Evolutionary conservation across 805 yeast species (phyloP).

Genomic region (Metahyphopichia silvanorum): DNA sequence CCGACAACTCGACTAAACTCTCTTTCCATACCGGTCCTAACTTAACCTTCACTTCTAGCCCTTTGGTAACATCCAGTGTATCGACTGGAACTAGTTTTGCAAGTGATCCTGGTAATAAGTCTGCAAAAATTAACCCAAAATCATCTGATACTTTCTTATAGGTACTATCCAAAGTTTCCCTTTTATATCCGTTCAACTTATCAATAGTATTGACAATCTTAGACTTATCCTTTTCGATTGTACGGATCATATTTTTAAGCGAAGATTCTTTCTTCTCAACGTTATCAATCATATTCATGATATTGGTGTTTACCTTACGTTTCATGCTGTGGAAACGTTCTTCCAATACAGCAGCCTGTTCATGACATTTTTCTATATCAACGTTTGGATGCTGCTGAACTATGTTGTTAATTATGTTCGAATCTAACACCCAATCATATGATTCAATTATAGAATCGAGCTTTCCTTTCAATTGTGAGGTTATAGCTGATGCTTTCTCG

Average conservation of each 20-base stretch:
- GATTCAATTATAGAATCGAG: conserved; percentile 48
- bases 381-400: conserved; percentile 61
- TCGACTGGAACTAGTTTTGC: conserved; percentile 85
- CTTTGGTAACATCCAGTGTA: conserved; percentile 79
- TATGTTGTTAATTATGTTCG: conserved; percentile 51
- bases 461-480: conserved; percentile 31
- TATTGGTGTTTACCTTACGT: conserved; percentile 78
- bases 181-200: conserved; percentile 80
- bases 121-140: conserved; percentile 87
- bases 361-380: conserved; percentile 60
- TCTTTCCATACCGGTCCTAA: conserved; percentile 95
- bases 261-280: conserved; percentile 84
- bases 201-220: conserved; percentile 86
- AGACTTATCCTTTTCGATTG: conserved; percentile 83
- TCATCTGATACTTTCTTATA: conserved; percentile 85
- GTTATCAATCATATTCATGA: conserved; percentile 87
- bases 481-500: conserved; percentile 42
- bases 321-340: conserved; percentile 67
- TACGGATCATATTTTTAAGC: conserved; percentile 73
- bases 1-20: conserved; percentile 89
- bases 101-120: conserved; percentile 82
- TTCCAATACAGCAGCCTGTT: conserved; percentile 51
- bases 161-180: conserved; percentile 76
- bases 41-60: conserved; percentile 85
- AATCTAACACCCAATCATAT: conserved; percentile 73